These are phyloP conservation scores for Ophiostoma himal-ulmi DNA, from an alignment of 2,329 filamentous ascomycete genomes.

Conservation along the genomic window DNA sequence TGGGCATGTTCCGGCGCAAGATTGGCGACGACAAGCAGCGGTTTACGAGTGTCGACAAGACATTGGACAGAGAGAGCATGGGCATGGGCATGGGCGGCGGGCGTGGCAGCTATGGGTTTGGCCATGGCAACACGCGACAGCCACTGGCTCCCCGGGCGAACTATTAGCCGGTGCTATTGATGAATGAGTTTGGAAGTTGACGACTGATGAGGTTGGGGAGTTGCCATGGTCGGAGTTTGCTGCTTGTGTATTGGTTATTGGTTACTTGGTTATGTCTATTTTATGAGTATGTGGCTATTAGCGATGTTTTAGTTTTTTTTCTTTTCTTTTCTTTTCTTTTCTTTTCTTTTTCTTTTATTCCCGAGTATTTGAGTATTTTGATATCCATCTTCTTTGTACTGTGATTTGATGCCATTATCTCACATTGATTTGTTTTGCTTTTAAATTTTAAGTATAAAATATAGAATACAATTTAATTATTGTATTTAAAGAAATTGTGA, in stretches of 20 bases:
- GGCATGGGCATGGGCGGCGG: conserved; percentile 23
- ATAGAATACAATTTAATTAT: too few relatives aligned
- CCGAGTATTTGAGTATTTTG: too few relatives aligned
- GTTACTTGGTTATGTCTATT: background rate
- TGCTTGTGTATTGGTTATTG: background rate
- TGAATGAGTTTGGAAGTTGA: background rate
- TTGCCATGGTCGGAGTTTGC: background rate
- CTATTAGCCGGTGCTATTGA: background rate
- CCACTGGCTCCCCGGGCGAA: background rate
- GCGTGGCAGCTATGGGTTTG: conserved; percentile 27
- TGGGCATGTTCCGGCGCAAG: conserved; percentile 76
- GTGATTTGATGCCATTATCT: too few relatives aligned
- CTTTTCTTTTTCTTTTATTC: background rate
- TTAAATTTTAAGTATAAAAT: too few relatives aligned
- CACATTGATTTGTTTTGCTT: too few relatives aligned
- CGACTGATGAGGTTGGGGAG: background rate
- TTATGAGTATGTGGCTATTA: background rate
- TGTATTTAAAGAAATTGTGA: too few relatives aligned
- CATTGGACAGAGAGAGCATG: background rate
- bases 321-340: background rate
- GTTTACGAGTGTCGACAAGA: conserved; percentile 59
- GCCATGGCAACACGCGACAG: conserved; percentile 30
- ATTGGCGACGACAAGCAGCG: conserved; percentile 73
- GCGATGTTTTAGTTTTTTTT: background rate
- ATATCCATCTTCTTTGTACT: too few relatives aligned